Evolutionary conservation across 352 stramenopile species (phyloP).

Genomic region (Phytophthora quininea): DNA sequence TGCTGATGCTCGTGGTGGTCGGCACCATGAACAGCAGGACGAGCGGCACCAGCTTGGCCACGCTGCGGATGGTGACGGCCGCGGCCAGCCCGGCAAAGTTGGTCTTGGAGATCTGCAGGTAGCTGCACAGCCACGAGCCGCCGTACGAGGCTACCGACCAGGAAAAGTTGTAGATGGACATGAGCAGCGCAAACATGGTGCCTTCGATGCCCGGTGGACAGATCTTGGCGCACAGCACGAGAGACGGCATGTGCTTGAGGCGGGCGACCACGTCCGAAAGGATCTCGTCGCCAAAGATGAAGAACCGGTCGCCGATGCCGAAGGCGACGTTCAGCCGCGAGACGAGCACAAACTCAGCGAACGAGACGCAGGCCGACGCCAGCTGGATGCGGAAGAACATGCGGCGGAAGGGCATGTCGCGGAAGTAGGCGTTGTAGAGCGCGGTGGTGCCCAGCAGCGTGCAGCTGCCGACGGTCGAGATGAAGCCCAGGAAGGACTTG

Average conservation of each 20-base stretch:
- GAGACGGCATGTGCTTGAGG: constrained; percentile 92
- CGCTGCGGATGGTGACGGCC: constrained; percentile 63
- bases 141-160: constrained; percentile 81
- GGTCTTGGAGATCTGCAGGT: constrained; percentile 77
- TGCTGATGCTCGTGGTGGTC: constrained; percentile 69
- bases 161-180: constrained; percentile 89
- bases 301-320: constrained; percentile 70
- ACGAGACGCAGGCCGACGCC: constrained; percentile 64
- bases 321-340: constrained; percentile 67
- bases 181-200: constrained; percentile 94
- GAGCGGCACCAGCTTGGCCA: constrained; percentile 71
- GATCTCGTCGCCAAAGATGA: constrained; percentile 86
- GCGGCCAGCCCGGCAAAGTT: constrained; percentile 66
- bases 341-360: constrained; percentile 77
- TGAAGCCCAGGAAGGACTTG: constrained; percentile 80
- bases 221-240: constrained; percentile 96
- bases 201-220: constrained; percentile 96
- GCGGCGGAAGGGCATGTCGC: constrained; percentile 74
- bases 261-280: constrained; percentile 79
- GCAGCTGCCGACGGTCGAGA: constrained; percentile 76
- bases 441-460: constrained; percentile 74
- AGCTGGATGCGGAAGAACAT: constrained; percentile 83
- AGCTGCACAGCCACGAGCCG: constrained; percentile 78
- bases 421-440: constrained; percentile 83
- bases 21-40: constrained; percentile 80